Conservation (phyloP, 1,139 yeast genomes). For the Yamadazyma aaseri region DNA sequence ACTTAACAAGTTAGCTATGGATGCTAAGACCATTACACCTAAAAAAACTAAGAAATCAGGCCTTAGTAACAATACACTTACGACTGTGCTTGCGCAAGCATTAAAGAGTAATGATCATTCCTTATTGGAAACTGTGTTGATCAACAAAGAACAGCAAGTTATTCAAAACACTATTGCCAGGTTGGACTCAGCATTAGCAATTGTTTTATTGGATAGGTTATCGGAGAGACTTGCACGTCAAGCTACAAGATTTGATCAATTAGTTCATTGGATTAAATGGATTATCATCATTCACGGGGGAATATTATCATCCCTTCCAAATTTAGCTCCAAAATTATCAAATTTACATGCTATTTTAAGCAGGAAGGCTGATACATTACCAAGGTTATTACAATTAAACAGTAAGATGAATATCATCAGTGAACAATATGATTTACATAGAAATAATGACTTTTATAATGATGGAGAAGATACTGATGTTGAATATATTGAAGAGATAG, state of each 20-base stretch:
- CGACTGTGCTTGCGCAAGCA: constrained; percentile 69
- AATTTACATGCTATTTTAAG: constrained; percentile 75
- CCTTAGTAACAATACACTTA: constrained; percentile 47
- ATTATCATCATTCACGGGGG: constrained; percentile 90
- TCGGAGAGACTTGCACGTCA: constrained; percentile 81
- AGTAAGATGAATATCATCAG: constrained; percentile 74
- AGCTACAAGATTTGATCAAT: constrained; percentile 62
- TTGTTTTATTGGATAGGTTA: constrained; percentile 71
- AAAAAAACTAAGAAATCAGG: constrained; percentile 23
- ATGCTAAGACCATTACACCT: constrained; percentile 26
- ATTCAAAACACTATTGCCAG: constrained; percentile 71
- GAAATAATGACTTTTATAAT: constrained; percentile 39
- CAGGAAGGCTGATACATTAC: constrained; percentile 72
- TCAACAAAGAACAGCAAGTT: constrained; percentile 69
- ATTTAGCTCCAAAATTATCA: constrained; percentile 64
- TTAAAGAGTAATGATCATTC: constrained; percentile 70
- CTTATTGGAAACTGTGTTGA: constrained; percentile 75
- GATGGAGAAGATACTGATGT: constrained; percentile 33
- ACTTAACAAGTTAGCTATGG: constrained; percentile 42
- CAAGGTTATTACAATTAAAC: constrained; percentile 77
- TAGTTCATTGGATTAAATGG: constrained; percentile 93
- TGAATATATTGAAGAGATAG: constrained; percentile 43
- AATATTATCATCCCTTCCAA: constrained; percentile 63
- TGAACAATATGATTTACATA: constrained; percentile 68
- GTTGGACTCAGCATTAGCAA: constrained; percentile 71